A percentile compares a stretch with the other conserved stretches of the same genome.
Evolutionary conservation across 176 grass and related monocot genomes (phyloP).

Genomic region (Otatea glauca): DNA sequence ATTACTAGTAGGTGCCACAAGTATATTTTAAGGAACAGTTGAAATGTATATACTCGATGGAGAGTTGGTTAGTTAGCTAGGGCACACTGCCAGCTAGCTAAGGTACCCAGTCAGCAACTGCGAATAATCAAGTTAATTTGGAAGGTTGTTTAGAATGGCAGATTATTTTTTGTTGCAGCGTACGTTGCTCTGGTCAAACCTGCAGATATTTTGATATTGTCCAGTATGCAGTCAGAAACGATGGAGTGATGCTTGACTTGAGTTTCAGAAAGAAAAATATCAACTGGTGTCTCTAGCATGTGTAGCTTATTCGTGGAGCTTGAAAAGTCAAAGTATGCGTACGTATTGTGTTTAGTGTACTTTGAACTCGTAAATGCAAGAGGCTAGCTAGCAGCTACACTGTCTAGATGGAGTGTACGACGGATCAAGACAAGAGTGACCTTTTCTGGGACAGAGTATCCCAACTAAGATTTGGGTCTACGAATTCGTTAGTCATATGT

Average conservation of each 20-base stretch:
- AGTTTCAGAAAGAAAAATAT: background rate
- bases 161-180: background rate
- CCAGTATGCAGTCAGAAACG: background rate
- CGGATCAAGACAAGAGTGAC: conserved; percentile 59
- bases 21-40: background rate
- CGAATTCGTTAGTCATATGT: background rate
- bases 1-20: background rate
- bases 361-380: conserved; percentile 39
- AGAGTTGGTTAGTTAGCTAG: too few relatives aligned
- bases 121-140: background rate
- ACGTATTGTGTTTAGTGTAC: conserved; percentile 48
- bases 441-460: conserved; percentile 42
- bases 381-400: background rate
- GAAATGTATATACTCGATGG: background rate
- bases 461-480: background rate
- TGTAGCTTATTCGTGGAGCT: background rate
- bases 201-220: background rate
- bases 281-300: conserved; percentile 11
- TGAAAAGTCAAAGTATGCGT: conserved; percentile 53
- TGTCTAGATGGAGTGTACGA: conserved; percentile 48
- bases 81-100: background rate
- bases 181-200: background rate
- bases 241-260: background rate
- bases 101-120: background rate
- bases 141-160: conserved; percentile 19